Base-by-base conservation (phyloP, 2,329 filamentous ascomycete species). In the Talaromyces sp. region DNA sequence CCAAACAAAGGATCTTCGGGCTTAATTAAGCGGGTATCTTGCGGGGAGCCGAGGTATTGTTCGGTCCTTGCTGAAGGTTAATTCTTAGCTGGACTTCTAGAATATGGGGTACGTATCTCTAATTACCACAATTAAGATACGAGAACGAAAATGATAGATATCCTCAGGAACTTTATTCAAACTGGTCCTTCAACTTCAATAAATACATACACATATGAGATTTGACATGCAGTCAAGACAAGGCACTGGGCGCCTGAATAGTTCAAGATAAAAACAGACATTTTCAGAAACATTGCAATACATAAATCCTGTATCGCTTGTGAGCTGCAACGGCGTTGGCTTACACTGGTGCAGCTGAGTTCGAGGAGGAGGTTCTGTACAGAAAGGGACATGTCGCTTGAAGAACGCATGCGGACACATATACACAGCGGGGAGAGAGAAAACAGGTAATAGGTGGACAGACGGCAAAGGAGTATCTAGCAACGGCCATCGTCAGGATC, bases 171-270 rank as follows among this genome's bases (percentile, higher is more conserved):
- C n/a, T 19, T 54, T 37, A 41, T 62, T 50, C 60, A 62, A 52
- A 41, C 8, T 62, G 35, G 35, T 62, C 35, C 24, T 24, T 41
- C 60, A n/a, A 60, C 60, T 59, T 65, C 35, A 59, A 22, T 39
- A 56, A 35, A 37, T 37, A 56, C 52, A 48, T 65, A 62, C 52
- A 65, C 64, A 65, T 63, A 62, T 45, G 60, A 59, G 56, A 62
- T 41, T 63, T 47, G 61, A 63, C 43, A 45, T 52, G 43, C 22
- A 43, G 41, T 60, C 22, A 43, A 58, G 60, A 41, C 54, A 35
- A 45, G 54, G 33, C 52, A 59, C 54, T 54, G 14, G 64, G 60
- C 60, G 39, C 52, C 31, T 47, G 48, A 22, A 54, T 35, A 54
- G 31, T 54, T 54, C 27, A 14, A 56, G 22, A 27, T 33, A 54